A percentile compares a stretch with the other conserved stretches of the same genome.
Conservation (phyloP, 768 basidiomycete genomes). For the Leucosporidium yakuticum region DNA sequence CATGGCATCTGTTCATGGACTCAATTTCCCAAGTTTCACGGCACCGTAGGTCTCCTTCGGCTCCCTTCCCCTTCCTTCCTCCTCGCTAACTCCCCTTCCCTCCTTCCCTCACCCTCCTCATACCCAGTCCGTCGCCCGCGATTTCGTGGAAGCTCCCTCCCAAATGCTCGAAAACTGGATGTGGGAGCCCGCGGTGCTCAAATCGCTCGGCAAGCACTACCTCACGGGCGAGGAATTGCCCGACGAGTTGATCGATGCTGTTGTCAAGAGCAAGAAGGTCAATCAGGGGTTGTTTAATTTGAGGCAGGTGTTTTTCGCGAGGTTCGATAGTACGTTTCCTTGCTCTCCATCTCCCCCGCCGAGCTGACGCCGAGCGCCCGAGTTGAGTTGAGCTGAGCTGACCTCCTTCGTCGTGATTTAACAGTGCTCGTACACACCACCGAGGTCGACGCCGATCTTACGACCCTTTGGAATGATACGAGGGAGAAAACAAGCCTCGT, state of each 20-base stretch:
- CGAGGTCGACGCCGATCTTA: conserved; percentile 53
- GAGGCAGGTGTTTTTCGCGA: conserved; percentile 77
- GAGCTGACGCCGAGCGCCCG: no score
- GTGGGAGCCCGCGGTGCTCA: conserved; percentile 54
- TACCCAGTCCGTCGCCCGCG: conserved; percentile 16
- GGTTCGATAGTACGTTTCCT: conserved; percentile 63
- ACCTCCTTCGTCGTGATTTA: neutral
- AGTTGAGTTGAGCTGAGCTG: neutral
- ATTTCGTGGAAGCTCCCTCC: conserved; percentile 70
- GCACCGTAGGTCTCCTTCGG: conserved; percentile 43
- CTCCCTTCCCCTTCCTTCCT: no score
- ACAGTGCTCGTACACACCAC: conserved; percentile 23
- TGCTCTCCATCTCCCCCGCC: conserved; percentile 48
- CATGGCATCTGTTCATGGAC: conserved; percentile 61
- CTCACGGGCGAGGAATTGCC: conserved; percentile 65
- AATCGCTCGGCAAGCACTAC: conserved; percentile 74
- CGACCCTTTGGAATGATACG: conserved; percentile 69
- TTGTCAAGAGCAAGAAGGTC: conserved; percentile 62
- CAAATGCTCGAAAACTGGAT: conserved; percentile 89
- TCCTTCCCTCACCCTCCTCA: no score
- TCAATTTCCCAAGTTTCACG: conserved; percentile 70
- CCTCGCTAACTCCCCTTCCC: no score
- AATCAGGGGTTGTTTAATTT: conserved; percentile 64
- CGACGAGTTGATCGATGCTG: conserved; percentile 65
- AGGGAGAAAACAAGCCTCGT: conserved; percentile 48